phyloP scores from a whole-genome alignment of 495 filamentous ascomycete genomes.

The Diplogelasinospora grovesii region DNA sequence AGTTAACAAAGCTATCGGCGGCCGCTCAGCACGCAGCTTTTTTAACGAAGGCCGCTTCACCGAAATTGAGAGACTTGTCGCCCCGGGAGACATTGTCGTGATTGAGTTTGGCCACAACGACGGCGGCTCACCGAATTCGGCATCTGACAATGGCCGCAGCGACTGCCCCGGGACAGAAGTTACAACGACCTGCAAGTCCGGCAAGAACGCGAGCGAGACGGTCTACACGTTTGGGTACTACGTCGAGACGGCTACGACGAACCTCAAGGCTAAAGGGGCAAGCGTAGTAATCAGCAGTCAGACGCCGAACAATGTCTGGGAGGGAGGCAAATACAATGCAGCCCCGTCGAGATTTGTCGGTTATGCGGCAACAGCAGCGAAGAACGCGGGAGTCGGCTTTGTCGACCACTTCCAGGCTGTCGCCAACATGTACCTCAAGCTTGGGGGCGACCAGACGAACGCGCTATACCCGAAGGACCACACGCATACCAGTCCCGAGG shows the following conservation, averaged over 20 bases:
- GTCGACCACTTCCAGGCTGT: slow-evolving; percentile 57
- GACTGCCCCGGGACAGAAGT: slow-evolving; percentile 50
- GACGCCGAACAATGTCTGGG: slow-evolving; percentile 60
- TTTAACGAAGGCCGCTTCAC: slow-evolving; percentile 55
- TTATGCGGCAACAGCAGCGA: slow-evolving; percentile 48
- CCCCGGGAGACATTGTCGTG: slow-evolving; percentile 49
- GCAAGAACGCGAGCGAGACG: slow-evolving; percentile 45
- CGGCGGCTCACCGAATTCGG: slow-evolving; percentile 48
- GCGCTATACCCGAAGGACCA: slow-evolving; percentile 53
- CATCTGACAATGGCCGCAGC: slow-evolving; percentile 52
- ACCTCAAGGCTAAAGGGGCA: slow-evolving; percentile 52
- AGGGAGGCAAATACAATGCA: slow-evolving; percentile 42
- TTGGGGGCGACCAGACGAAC: slow-evolving; percentile 43
- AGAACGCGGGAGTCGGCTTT: slow-evolving; percentile 37
- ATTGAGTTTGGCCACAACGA: slow-evolving; percentile 65
- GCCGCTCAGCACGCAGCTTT: slow-evolving; percentile 55
- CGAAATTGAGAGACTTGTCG: slow-evolving; percentile 41
- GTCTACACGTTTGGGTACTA: slow-evolving; percentile 53
- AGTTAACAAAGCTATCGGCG: slow-evolving; percentile 52
- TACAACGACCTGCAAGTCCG: slow-evolving; percentile 46
- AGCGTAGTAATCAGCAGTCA: slow-evolving; percentile 54
- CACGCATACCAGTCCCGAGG: slow-evolving; percentile 56
- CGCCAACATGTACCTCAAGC: slow-evolving; percentile 42
- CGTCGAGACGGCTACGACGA: slow-evolving; percentile 46
- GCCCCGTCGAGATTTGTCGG: slow-evolving; percentile 46